Conservation (phyloP, 805 yeast genomes). For the Saccharomycopsis fodiens region DNA sequence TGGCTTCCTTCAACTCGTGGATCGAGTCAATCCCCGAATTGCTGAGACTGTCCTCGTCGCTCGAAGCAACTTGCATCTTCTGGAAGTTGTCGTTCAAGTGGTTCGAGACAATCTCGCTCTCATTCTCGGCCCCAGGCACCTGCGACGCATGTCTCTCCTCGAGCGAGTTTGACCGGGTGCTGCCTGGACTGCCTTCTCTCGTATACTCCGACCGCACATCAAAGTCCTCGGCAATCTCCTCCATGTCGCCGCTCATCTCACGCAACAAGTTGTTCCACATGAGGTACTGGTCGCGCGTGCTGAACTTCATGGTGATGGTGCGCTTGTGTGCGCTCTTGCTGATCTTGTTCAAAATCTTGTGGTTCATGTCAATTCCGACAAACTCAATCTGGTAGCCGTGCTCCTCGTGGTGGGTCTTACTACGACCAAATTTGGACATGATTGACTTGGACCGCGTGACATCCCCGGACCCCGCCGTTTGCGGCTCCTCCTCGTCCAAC, state of each 20-base stretch:
- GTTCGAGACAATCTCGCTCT: slow-evolving; percentile 3
- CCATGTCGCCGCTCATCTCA: slow-evolving; percentile 18
- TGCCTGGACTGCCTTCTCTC: neutral
- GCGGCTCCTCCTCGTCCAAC: slow-evolving; percentile 1
- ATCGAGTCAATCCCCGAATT: slow-evolving; percentile 14
- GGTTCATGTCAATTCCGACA: slow-evolving; percentile 19
- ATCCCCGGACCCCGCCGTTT: neutral
- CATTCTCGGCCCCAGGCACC: slow-evolving; percentile 1
- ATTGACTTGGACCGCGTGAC: slow-evolving; percentile 3
- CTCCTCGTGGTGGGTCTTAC: neutral
- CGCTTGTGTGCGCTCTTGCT: slow-evolving; percentile 20
- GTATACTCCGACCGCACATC: slow-evolving; percentile 1
- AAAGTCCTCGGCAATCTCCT: slow-evolving; percentile 17
- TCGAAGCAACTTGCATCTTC: neutral
- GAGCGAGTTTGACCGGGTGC: neutral
- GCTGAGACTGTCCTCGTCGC: slow-evolving; percentile 8
- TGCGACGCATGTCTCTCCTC: neutral
- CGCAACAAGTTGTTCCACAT: slow-evolving; percentile 18
- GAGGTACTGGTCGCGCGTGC: slow-evolving; percentile 13
- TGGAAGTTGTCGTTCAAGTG: slow-evolving; percentile 8
- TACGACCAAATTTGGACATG: slow-evolving; percentile 18
- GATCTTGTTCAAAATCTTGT: slow-evolving; percentile 15
- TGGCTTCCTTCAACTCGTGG: slow-evolving; percentile 13
- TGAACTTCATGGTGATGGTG: slow-evolving; percentile 18
- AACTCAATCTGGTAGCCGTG: slow-evolving; percentile 15